Base-by-base conservation (phyloP, 495 filamentous ascomycete genomes). In the Penicillium salamii region DNA sequence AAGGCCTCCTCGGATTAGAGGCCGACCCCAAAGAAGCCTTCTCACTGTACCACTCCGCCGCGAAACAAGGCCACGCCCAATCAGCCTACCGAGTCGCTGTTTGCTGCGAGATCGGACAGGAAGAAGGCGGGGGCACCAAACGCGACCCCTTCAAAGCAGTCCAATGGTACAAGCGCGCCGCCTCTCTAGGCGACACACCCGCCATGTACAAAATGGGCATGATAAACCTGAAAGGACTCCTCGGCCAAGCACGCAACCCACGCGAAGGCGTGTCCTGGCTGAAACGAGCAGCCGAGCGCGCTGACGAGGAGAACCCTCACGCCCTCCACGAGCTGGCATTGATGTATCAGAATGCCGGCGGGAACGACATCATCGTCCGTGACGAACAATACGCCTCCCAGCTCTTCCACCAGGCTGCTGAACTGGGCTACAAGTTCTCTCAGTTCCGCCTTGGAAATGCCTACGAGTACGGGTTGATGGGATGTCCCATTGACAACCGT, bases 121-220 rank as follows among this genome's bases (percentile, higher is more conserved):
- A 96, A 59, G 89, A 93, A 57, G 89, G 90, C 37, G 92, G 92
- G 42, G 93, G 93, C 14, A 96, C 93, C 9, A 82, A 86, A 41
- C 88, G 89, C 52, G 93, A 98, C 63, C 88, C 89, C 3, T 68
- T 89, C 56, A 97, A 96, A 71, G 90, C 93, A 7, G 89, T 97
- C 23, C 91, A 97, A 60, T 98, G 93, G 93, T 98, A 97, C 65
- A 91, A 90, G 64, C 89, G 91, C 15, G 90, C 92, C 11, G 91
- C 93, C 1, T 81, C 87, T 6, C 75, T 97, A 5, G 93, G 93
- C 11, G 91, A 97, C 58, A 86, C 88, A 0, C 85, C 91, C 0
- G 93, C 92, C 19, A 95, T 96, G 91, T 98, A 96, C 72, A 98
- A 98, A 68, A 85, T 97, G 69, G 93, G 93, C 43, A 92, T 96